These are phyloP conservation scores for Emmonsiellopsis sp. DNA, from an alignment of 2,329 filamentous ascomycete species.

Conservation along the genomic window DNA sequence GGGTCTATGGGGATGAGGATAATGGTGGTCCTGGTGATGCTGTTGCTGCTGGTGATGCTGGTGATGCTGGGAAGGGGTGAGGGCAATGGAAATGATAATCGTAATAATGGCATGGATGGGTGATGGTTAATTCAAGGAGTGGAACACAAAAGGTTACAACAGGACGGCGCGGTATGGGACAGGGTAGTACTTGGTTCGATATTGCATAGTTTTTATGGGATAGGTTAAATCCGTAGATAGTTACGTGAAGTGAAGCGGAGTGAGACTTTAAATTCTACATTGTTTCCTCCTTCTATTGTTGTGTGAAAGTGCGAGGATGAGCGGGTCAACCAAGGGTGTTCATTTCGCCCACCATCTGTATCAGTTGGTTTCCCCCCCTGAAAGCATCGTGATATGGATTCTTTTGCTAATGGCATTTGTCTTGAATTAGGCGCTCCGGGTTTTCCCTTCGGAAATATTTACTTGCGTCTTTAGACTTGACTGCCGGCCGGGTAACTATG, in stretches of 20 bases:
- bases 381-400: no score
- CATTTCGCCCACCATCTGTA: no score
- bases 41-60: conserved; percentile 4
- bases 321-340: no score
- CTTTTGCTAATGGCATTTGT: no score
- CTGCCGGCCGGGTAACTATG: no score
- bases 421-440: no score
- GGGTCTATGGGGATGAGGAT: conserved; percentile 27
- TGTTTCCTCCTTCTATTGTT: not conserved
- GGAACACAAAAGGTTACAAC: no score
- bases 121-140: not conserved
- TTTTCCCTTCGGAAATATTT: no score
- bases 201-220: not conserved
- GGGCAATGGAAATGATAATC: not conserved
- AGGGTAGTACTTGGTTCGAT: not conserved
- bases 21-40: conserved; percentile 16
- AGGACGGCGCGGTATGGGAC: no score
- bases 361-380: no score
- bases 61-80: conserved; percentile 4
- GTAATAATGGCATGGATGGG: not conserved
- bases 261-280: not conserved
- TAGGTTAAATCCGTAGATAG: not conserved
- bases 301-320: no score
- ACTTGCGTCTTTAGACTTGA: no score
- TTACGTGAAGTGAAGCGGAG: not conserved